These are phyloP conservation scores for Calonectria naviculata DNA, from an alignment of 2,329 filamentous ascomycete species.

Conservation along the genomic window DNA sequence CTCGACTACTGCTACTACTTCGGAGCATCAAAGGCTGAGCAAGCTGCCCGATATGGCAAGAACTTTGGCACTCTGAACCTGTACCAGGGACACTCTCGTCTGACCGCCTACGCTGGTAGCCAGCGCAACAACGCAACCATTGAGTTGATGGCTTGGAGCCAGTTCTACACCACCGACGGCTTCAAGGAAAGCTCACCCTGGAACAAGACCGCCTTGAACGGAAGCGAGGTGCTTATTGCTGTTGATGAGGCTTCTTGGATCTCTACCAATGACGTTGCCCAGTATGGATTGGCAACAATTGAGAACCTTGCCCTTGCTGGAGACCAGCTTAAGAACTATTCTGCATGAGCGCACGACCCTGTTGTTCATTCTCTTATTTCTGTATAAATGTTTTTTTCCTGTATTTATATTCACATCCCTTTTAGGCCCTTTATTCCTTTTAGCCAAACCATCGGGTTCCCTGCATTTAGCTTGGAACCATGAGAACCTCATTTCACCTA, in stretches of 20 bases:
- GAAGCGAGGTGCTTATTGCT: slow-evolving; percentile 56
- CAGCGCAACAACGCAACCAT: slow-evolving; percentile 57
- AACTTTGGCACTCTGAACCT: slow-evolving; percentile 60
- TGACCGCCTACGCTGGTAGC: slow-evolving; percentile 65
- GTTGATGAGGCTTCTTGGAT: slow-evolving; percentile 69
- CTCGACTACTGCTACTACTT: slow-evolving; percentile 72
- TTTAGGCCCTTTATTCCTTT: not conserved
- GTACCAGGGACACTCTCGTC: slow-evolving; percentile 67
- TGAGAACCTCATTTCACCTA: not conserved
- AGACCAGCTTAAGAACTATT: slow-evolving; percentile 25
- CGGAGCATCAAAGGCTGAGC: slow-evolving; percentile 59
- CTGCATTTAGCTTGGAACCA: not conserved
- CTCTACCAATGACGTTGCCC: slow-evolving; percentile 65
- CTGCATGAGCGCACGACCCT: not conserved
- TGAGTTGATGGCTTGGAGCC: slow-evolving; percentile 63
- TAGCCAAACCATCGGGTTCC: no score
- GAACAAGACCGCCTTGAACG: slow-evolving; percentile 51
- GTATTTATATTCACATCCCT: not conserved
- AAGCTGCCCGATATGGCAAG: slow-evolving; percentile 62
- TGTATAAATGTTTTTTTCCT: not conserved
- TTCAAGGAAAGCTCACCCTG: slow-evolving; percentile 51
- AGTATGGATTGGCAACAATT: slow-evolving; percentile 68
- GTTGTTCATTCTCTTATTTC: not conserved
- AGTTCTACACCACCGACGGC: slow-evolving; percentile 63
- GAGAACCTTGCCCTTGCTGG: slow-evolving; percentile 59